Evolutionary conservation across 306 rosid genomes (phyloP), one percentile per base, ranked within the genome.

Genomic region (Ormosia emarginata): DNA sequence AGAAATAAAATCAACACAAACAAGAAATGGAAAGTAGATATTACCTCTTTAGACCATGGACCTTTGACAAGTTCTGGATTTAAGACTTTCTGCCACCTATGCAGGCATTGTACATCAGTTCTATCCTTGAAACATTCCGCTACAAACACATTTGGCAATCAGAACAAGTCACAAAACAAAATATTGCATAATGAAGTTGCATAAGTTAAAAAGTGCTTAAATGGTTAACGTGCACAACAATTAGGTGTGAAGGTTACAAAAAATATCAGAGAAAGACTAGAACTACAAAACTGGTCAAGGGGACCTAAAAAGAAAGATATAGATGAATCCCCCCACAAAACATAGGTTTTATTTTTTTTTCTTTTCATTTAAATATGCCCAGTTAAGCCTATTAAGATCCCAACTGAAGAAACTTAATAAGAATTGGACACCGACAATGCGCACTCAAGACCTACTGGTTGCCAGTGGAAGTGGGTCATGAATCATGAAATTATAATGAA

Each of bases 21-120:
- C 39, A 70, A 36, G 57, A 79, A 74, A 57, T 34, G 63, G 18
- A 43, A 69, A 63, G 65, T 59, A 37, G 43, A 61, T 50, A 84
- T 85, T 80, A 96, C 99, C 99, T 94, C 97, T 90, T 94, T 96
- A 80, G 98, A 93, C 99, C 99, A 96, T 72, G 99, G 97, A 83
- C 99, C 99, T 82, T 96, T 96, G 84, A 96, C 88, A 75, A 96
- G 97, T 58, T 93, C 98, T 5, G 99, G 99, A 88, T 96, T 93
- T 79, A 96, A 90, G 83, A 96, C 99, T 84, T 96, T 96, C 87
- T 96, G 99, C 99, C 99, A 96, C 87, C 99, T 87, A 90, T 96
- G 99, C 71, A 96, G 89, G 91, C 99, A 96, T 75, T 96, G 99
- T 47, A 96, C 99, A 86, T 96, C 99, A 34, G 98, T 92, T 76